A percentile compares a stretch with the other conserved stretches of the same genome.
phyloP scores from a whole-genome alignment of 257 asterid genomes.

The Rehmannia glutinosa region DNA sequence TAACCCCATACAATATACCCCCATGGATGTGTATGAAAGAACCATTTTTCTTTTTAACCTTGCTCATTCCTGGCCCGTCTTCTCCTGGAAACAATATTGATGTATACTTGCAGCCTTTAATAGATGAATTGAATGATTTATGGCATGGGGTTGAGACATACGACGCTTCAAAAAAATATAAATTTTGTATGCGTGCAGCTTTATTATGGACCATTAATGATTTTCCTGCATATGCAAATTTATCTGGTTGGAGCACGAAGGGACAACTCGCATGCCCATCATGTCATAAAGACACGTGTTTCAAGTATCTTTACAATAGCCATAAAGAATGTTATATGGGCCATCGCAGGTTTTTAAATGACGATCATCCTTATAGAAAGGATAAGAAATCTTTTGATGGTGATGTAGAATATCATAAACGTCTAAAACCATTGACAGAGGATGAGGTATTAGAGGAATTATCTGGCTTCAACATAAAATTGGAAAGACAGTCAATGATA shows the following conservation, averaged over 20 bases:
- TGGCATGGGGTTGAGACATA: constrained; percentile 5
- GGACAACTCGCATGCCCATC: background rate
- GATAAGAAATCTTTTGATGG: constrained; percentile 7
- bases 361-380: background rate
- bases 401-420: background rate
- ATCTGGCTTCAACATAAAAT: background rate
- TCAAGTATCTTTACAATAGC: too few relatives aligned
- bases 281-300: too few relatives aligned
- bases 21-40: background rate
- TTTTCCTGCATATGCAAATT: background rate
- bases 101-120: background rate
- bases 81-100: constrained; percentile 1
- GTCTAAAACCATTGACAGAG: background rate
- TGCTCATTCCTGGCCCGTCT: background rate
- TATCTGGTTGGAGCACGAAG: background rate
- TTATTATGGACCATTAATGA: constrained; percentile 9
- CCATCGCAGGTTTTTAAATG: background rate
- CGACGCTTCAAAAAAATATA: background rate
- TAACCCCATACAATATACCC: background rate
- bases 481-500: background rate
- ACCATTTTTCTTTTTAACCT: background rate
- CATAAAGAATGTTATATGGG: too few relatives aligned
- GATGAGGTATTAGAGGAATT: background rate
- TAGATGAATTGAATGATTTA: constrained; percentile 3
- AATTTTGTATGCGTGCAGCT: constrained; percentile 1